phyloP scores from a whole-genome alignment of 2,329 filamentous ascomycete genomes.

The Bisporella sp. region DNA sequence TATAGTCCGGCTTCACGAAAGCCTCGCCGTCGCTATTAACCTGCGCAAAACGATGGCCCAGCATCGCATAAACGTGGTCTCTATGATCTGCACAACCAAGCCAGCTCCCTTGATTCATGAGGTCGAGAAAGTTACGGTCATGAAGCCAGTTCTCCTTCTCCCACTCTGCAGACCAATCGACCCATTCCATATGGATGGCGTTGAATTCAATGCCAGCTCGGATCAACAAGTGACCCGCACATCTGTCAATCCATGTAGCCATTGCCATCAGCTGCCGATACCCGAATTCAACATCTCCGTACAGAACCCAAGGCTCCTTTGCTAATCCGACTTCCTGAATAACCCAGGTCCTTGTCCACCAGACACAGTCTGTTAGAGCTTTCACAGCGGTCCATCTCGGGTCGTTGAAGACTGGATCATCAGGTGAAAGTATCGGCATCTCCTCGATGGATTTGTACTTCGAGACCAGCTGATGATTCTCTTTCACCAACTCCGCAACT shows the following conservation, averaged over 20 bases:
- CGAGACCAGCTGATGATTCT: background rate
- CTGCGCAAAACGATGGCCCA: background rate
- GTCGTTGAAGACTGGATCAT: background rate
- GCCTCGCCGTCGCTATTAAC: background rate
- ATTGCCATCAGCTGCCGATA: background rate
- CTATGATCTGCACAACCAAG: background rate
- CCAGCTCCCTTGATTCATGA: background rate
- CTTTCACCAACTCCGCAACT: constrained; percentile 1
- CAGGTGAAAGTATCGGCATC: background rate
- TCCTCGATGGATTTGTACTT: background rate
- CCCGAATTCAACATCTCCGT: background rate
- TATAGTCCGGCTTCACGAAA: background rate
- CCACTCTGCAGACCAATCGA: background rate
- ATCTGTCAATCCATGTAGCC: background rate
- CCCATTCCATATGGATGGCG: background rate
- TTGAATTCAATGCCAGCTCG: background rate
- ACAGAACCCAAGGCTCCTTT: background rate
- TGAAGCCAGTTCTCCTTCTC: background rate
- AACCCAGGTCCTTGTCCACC: background rate
- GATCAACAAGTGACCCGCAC: background rate
- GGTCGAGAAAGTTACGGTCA: background rate
- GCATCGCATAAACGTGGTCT: background rate
- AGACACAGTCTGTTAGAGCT: background rate
- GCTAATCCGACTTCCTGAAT: background rate
- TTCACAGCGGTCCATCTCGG: background rate